Conservation (phyloP, 768 basidiomycete genomes). For the Mycena epipterygia region DNA sequence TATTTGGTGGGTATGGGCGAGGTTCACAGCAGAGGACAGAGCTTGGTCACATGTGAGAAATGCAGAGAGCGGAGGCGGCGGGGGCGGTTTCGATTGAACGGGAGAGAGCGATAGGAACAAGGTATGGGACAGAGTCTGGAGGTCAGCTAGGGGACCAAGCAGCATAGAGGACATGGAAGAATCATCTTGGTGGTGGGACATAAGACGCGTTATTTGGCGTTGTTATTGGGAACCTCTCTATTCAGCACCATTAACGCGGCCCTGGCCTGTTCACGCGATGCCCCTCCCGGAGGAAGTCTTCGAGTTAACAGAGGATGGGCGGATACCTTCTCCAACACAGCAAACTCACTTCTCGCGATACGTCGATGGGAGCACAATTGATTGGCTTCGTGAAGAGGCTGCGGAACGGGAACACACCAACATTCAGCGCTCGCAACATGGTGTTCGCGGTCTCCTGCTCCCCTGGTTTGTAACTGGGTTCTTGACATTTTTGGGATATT, state of each 20-base stretch:
- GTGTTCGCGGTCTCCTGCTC: constrained; percentile 67
- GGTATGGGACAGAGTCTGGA: constrained; percentile 74
- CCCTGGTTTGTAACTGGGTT: constrained; percentile 48
- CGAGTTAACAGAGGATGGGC: constrained; percentile 62
- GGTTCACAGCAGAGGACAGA: constrained; percentile 74
- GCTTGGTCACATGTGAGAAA: constrained; percentile 75
- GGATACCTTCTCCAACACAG: constrained; percentile 44
- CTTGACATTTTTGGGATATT: not conserved
- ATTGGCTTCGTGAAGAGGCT: constrained; percentile 78
- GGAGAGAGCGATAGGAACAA: constrained; percentile 84
- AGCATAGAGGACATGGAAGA: constrained; percentile 74
- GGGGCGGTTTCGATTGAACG: constrained; percentile 71
- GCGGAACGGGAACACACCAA: constrained; percentile 71
- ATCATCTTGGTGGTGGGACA: constrained; percentile 25
- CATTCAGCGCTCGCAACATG: constrained; percentile 61
- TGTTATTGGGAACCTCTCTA: not conserved
- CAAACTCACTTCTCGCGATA: constrained; percentile 55
- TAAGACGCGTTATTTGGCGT: constrained; percentile 26
- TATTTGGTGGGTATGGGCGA: constrained; percentile 79
- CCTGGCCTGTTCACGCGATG: constrained; percentile 24
- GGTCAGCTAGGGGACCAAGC: constrained; percentile 70
- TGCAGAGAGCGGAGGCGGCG: constrained; percentile 67
- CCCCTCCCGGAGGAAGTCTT: constrained; percentile 53
- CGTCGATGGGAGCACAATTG: constrained; percentile 72
- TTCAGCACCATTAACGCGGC: not conserved